Percentiles rank a stretch among this genome's conserved stretches.
Evolutionary conservation across 129 eudicot genomes (phyloP).

Genomic region (Flaveria brownii): DNA sequence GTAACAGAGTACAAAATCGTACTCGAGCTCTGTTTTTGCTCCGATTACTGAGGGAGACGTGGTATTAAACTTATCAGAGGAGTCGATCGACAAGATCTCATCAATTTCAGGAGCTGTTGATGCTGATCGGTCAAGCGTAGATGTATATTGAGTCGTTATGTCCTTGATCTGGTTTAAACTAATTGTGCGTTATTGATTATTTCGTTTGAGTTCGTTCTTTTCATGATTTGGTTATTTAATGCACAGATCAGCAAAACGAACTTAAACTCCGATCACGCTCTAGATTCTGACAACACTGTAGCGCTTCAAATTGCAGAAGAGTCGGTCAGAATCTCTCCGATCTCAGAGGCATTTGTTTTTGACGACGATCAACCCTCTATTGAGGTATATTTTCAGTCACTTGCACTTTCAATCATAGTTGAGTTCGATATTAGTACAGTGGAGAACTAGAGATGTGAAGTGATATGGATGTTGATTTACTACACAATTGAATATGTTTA

Average conservation of each 20-base stretch:
- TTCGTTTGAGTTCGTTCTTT: background rate
- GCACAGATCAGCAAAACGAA: slow-evolving; percentile 23
- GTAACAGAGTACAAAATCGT: slow-evolving; percentile 31
- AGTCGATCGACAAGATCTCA: slow-evolving; percentile 19
- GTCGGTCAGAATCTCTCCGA: background rate
- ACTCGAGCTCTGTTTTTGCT: slow-evolving; percentile 15
- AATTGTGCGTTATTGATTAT: background rate
- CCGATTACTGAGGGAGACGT: slow-evolving; percentile 21
- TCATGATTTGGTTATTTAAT: slow-evolving; percentile 10
- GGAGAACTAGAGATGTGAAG: slow-evolving; percentile 2
- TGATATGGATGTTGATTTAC: background rate
- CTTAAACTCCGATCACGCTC: slow-evolving; percentile 16
- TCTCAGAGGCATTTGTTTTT: slow-evolving; percentile 30
- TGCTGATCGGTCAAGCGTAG: slow-evolving; percentile 6
- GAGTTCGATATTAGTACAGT: background rate
- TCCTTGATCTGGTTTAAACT: background rate
- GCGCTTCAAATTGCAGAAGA: slow-evolving; percentile 25
- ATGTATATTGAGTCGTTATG: slow-evolving; percentile 16
- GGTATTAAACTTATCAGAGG: slow-evolving; percentile 14
- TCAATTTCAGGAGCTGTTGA: slow-evolving; percentile 14
- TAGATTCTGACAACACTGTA: slow-evolving; percentile 7
- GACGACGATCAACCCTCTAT: slow-evolving; percentile 23
- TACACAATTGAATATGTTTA: background rate
- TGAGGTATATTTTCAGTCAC: slow-evolving; percentile 24
- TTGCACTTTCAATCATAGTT: background rate